Evolutionary conservation across 2,329 filamentous ascomycete genomes (phyloP), one percentile per base, ranked within the genome.

Genomic region (Neocatenulostroma microsporum): DNA sequence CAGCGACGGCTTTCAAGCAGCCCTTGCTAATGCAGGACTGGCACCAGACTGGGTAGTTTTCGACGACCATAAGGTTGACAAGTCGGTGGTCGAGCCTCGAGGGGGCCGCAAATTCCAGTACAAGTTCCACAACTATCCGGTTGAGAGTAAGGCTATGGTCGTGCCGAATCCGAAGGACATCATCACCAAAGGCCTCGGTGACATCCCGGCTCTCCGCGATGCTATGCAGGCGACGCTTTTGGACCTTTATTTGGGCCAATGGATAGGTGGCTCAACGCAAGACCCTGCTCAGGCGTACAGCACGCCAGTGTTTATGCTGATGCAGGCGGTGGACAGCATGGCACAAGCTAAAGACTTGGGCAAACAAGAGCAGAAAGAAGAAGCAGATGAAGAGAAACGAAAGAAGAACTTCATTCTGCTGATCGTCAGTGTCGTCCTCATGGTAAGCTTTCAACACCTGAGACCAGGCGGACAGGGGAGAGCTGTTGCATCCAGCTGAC

Each of bases 401-500:
- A 36, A 28, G 30, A 41, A 41, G 34, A 26, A 44, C 21, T 35
- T 41, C 33, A 44, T 44, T 28, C 2, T 44, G 2, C 29, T 41
- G 11, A 41, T 44, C 30, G 21, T 44, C 26, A 41, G 41, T 21
- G 38, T 44, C 12, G 34, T 41, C 10, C 27, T 44, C 19, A 30
- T 43, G 30, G 36, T 42, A 29, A 9, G 36, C 36, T 24, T 24
- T 24, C n/a, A n/a, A n/a, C n/a, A n/a, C n/a, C n/a, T n/a, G n/a
- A n/a, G n/a, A n/a, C n/a, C n/a, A n/a, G n/a, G n/a, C n/a, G n/a
- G n/a, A n/a, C n/a, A n/a, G n/a, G n/a, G n/a, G n/a, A n/a, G n/a
- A n/a, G n/a, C n/a, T n/a, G n/a, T n/a, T n/a, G n/a, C n/a, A n/a
- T n/a, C n/a, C n/a, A n/a, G n/a, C n/a, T n/a, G n/a, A n/a, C n/a